Base-by-base conservation (phyloP, 139 green algal genomes). In the Gonium pectorale region DNA sequence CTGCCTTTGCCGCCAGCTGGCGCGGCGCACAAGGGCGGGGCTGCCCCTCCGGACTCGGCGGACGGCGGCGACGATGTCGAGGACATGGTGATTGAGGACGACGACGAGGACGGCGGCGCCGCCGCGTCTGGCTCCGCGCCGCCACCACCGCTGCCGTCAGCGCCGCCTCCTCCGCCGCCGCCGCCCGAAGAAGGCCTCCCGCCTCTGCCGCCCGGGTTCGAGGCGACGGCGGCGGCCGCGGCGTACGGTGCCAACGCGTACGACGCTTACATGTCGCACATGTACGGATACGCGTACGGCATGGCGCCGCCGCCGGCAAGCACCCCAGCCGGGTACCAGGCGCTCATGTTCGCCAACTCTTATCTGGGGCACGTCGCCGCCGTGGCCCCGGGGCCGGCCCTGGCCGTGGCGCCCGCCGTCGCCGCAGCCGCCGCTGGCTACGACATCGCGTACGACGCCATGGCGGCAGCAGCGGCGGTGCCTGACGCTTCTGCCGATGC, bases 281-380 rank as follows among this genome's bases (percentile, higher is more conserved):
- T 51, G 77, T 83, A 82, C 56, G 75, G 75, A n/a, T 82, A 83
- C 41, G 62, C 62, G 77, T 83, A 83, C 77, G 77, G 60, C 77
- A 49, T 83, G 77, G 26, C 77, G 77, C 77, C 77, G n/a, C 62
- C 62, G 41, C 77, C 77, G 27, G 60, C 43, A 1, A 74, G 43
- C 6, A 83, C 77, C 5, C 21, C 62, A 4, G 77, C 77, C 26
- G 77, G 77, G 17, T 40, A 83, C 43, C 62, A 83, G 62, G 77
- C 77, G 5, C 62, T 83, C 5, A 60, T 74, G 62, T 73, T 33
- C 77, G 77, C 64, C 24, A 83, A 83, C 22, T 19, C 60, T 0
- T 73, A 83, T 62, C 60, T 83, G 0, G 77, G 77, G 3, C 66
- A 74, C 60, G 77, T 60, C 27, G 5, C 51, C 3, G 52, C 72